Evolutionary conservation across 805 yeast species (phyloP).

Genomic region (Pichia thaimueangensis): DNA sequence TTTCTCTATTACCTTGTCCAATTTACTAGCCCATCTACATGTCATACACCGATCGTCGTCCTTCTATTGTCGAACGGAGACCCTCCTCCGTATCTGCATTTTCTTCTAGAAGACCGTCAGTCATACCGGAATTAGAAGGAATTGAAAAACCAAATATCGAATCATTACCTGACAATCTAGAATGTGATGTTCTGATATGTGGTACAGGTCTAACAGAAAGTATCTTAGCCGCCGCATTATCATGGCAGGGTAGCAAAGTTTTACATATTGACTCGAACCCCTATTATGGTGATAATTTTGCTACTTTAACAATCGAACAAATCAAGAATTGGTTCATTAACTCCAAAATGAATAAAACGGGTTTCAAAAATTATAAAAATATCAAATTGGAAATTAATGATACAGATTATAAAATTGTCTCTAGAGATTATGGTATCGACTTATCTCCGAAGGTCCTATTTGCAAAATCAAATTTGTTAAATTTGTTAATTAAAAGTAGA

Average conservation of each 20-base stretch:
- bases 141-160: slow-evolving; percentile 66
- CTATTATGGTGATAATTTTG: slow-evolving; percentile 83
- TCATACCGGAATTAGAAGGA: slow-evolving; percentile 70
- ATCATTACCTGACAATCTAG: slow-evolving; percentile 48
- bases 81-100: slow-evolving; percentile 25
- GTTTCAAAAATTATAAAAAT: slow-evolving; percentile 37
- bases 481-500: slow-evolving; percentile 71
- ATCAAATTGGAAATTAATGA: slow-evolving; percentile 79
- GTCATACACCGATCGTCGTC: slow-evolving; percentile 66
- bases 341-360: slow-evolving; percentile 44
- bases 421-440: slow-evolving; percentile 82
- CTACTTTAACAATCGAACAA: slow-evolving; percentile 84
- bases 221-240: slow-evolving; percentile 84
- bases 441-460: slow-evolving; percentile 81
- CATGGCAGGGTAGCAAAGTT: slow-evolving; percentile 98
- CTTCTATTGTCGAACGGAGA: slow-evolving; percentile 39
- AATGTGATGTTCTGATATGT: slow-evolving; percentile 78
- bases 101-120: slow-evolving; percentile 28
- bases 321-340: slow-evolving; percentile 73
- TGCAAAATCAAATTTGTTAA: slow-evolving; percentile 81
- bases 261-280: slow-evolving; percentile 80
- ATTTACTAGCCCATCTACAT: too few species aligned
- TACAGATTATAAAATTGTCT: slow-evolving; percentile 40
- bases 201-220: slow-evolving; percentile 92
- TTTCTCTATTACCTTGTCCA: too few species aligned